Conservation (phyloP, 768 basidiomycete genomes). For the Ramaria sp. region DNA sequence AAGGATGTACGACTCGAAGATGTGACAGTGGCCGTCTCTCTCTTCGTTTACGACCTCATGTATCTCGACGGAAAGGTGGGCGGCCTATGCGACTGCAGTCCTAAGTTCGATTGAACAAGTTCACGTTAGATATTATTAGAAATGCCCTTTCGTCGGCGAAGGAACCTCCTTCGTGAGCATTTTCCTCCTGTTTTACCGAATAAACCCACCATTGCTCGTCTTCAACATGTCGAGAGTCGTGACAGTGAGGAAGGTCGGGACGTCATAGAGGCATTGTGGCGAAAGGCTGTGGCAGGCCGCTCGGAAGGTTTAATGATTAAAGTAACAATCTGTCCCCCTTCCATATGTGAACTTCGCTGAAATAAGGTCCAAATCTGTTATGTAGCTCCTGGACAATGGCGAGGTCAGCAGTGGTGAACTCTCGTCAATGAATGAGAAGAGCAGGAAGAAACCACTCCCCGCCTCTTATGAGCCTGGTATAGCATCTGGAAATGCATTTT, state of each 20-base stretch:
- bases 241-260: constrained; percentile 52
- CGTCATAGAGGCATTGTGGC: constrained; percentile 68
- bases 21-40: constrained; percentile 69
- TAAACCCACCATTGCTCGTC: constrained; percentile 42
- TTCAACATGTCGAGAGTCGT: constrained; percentile 65
- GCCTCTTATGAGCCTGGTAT: constrained; percentile 78
- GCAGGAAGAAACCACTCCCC: constrained; percentile 55
- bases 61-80: constrained; percentile 69
- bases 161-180: constrained; percentile 48
- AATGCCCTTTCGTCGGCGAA: constrained; percentile 59
- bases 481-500: constrained; percentile 10
- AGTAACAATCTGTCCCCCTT: constrained; percentile 22
- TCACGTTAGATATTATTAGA: constrained; percentile 52
- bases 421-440: constrained; percentile 24
- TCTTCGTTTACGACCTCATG: constrained; percentile 88
- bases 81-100: constrained; percentile 11
- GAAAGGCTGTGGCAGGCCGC: constrained; percentile 59
- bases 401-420: constrained; percentile 24
- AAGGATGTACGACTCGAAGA: constrained; percentile 72
- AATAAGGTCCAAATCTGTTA: not conserved
- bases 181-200: constrained; percentile 44
- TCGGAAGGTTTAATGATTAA: constrained; percentile 96
- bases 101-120: not conserved
- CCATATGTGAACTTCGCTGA: not conserved
- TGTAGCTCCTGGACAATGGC: constrained; percentile 56